These are phyloP conservation scores for Aspergillus sojae DNA, from an alignment of 2,329 filamentous ascomycete species.

Conservation along the genomic window DNA sequence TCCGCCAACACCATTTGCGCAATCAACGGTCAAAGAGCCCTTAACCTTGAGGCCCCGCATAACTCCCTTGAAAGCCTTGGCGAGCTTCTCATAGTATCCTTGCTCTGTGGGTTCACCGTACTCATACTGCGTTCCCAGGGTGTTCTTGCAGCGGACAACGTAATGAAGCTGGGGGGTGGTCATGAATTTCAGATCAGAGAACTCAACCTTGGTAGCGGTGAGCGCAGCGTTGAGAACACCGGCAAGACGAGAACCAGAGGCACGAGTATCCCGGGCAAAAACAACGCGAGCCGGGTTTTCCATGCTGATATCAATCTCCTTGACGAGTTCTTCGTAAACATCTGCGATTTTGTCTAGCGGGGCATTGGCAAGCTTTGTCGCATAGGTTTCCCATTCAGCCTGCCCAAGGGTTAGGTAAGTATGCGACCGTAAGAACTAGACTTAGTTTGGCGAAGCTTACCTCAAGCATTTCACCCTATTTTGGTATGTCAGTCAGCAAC, in stretches of 20 bases:
- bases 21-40: slow-evolving; percentile 82
- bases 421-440: slow-evolving; percentile 8
- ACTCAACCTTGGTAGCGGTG: slow-evolving; percentile 72
- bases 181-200: slow-evolving; percentile 83
- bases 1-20: slow-evolving; percentile 94
- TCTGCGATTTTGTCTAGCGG: slow-evolving; percentile 73
- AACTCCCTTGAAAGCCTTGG: slow-evolving; percentile 79
- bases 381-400: slow-evolving; percentile 86
- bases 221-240: slow-evolving; percentile 78
- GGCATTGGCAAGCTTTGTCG: slow-evolving; percentile 87
- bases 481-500: slow-evolving; percentile 7
- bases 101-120: slow-evolving; percentile 88
- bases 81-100: slow-evolving; percentile 94
- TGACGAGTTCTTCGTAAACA: slow-evolving; percentile 74
- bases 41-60: slow-evolving; percentile 75
- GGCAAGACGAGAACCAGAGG: slow-evolving; percentile 83
- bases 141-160: slow-evolving; percentile 91
- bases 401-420: slow-evolving; percentile 34
- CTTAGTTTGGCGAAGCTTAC: slow-evolving; percentile 48
- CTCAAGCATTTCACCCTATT: slow-evolving; percentile 89
- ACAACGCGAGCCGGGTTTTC: slow-evolving; percentile 75
- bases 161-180: slow-evolving; percentile 99
- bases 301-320: slow-evolving; percentile 75
- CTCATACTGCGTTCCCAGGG: slow-evolving; percentile 78
- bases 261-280: slow-evolving; percentile 88